Evolutionary conservation across 495 filamentous ascomycete species (phyloP).

Genomic region (Neurospora tetrasperma): DNA sequence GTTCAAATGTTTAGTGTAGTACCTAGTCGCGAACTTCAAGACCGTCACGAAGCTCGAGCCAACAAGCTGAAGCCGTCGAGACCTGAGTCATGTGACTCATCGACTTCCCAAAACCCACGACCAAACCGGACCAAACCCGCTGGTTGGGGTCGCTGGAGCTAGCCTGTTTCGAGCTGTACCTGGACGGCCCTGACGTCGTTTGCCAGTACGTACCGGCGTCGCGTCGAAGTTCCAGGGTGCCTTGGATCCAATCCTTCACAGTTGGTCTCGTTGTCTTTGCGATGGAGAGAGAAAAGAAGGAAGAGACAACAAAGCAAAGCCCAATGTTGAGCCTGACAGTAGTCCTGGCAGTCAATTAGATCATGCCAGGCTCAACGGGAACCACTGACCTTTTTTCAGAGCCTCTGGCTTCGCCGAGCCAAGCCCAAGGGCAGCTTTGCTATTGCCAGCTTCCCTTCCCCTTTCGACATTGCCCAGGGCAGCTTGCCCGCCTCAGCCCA

Average conservation of each 20-base stretch:
- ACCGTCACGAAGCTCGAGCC: not conserved
- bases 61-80: not conserved
- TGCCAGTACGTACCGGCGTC: not conserved
- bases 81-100: not conserved
- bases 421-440: constrained; percentile 2
- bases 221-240: not conserved
- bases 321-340: not conserved
- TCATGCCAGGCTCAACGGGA: not conserved
- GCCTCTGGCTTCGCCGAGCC: not conserved
- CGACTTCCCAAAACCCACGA: not conserved
- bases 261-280: not conserved
- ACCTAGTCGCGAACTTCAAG: not conserved
- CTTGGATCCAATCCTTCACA: not conserved
- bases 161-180: not conserved
- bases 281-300: not conserved
- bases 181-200: not conserved
- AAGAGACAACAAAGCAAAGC: not conserved
- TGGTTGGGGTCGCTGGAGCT: not conserved
- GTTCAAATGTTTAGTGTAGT: not conserved
- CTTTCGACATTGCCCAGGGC: not conserved
- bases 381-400: not conserved
- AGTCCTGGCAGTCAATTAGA: no score
- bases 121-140: not conserved
- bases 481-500: not conserved
- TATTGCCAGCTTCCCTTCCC: constrained; percentile 4